Conservation (phyloP, 495 filamentous ascomycete genomes). For the Xylaria grammica region DNA sequence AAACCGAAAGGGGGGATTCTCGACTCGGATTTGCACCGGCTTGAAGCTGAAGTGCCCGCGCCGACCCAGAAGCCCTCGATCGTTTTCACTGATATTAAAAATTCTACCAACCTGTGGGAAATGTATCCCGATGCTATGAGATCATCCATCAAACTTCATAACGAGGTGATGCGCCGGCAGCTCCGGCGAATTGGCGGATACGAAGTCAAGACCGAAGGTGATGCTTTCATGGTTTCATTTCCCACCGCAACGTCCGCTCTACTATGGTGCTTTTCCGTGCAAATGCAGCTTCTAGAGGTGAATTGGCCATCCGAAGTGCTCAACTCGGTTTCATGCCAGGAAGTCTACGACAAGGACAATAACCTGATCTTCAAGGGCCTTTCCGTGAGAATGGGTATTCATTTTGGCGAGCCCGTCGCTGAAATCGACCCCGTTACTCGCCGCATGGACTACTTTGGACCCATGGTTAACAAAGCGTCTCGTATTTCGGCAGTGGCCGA, state of each 20-base stretch:
- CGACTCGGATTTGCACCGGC: conserved; percentile 82
- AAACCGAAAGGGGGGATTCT: conserved; percentile 70
- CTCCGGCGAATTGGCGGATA: conserved; percentile 94
- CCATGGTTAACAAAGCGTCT: conserved; percentile 97
- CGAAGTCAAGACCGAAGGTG: conserved; percentile 99
- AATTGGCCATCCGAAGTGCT: conserved; percentile 94
- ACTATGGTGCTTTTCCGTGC: conserved; percentile 94
- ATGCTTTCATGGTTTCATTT: conserved; percentile 99
- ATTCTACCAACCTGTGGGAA: conserved; percentile 97
- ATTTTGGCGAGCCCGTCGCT: conserved; percentile 93
- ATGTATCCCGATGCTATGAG: conserved; percentile 92
- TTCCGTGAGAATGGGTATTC: conserved; percentile 95
- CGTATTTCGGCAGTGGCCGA: conserved; percentile 94
- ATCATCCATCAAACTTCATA: conserved; percentile 93
- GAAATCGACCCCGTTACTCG: conserved; percentile 94
- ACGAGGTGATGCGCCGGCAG: conserved; percentile 92
- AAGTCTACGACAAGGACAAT: conserved; percentile 80
- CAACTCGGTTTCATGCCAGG: conserved; percentile 80
- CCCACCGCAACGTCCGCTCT: conserved; percentile 91
- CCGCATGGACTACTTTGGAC: conserved; percentile 99
- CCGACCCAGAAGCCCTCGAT: conserved; percentile 89
- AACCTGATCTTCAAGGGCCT: conserved; percentile 90
- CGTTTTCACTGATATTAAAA: conserved; percentile 99
- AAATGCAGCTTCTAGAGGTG: conserved; percentile 82
- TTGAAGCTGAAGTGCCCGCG: conserved; percentile 87